Evolutionary conservation across 2,329 filamentous ascomycete species (phyloP).

Genomic region (Fusarium aywerte): DNA sequence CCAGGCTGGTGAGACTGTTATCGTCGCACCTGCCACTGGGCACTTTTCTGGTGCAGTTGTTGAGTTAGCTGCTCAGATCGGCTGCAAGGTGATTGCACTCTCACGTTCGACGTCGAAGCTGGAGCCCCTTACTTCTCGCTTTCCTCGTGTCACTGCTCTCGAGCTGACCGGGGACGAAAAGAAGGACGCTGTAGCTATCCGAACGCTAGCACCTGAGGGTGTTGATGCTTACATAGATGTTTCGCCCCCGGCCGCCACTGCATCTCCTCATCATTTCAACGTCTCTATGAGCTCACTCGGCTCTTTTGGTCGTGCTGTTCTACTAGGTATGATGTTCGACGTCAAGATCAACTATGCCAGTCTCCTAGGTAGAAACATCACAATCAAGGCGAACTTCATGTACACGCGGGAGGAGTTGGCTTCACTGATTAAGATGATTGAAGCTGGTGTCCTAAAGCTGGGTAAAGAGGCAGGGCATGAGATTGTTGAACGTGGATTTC

Average conservation of each 20-base stretch:
- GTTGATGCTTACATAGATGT: constrained; percentile 32
- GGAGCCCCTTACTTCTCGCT: constrained; percentile 4
- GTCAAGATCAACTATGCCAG: constrained; percentile 26
- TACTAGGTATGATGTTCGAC: constrained; percentile 25
- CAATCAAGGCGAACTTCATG: constrained; percentile 29
- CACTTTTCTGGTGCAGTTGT: constrained; percentile 35
- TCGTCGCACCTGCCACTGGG: constrained; percentile 30
- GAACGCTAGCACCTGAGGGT: neutral
- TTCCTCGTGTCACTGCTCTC: constrained; percentile 6
- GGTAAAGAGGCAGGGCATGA: constrained; percentile 28
- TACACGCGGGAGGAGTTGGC: constrained; percentile 21
- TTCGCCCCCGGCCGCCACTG: constrained; percentile 25
- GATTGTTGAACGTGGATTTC: constrained; percentile 9
- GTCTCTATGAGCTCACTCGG: constrained; percentile 5
- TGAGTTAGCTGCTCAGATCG: constrained; percentile 31
- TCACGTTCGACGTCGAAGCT: constrained; percentile 18
- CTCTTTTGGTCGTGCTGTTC: neutral
- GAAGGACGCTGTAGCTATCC: constrained; percentile 5
- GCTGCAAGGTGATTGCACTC: constrained; percentile 34
- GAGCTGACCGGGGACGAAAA: constrained; percentile 23
- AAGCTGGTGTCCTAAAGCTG: constrained; percentile 23
- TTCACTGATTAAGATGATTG: constrained; percentile 29
- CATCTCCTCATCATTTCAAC: constrained; percentile 11
- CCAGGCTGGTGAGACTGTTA: constrained; percentile 20
- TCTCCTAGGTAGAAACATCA: constrained; percentile 22